Evolutionary conservation across 2,329 filamentous ascomycete species (phyloP).

Genomic region (Neodidymelliopsis sp.): DNA sequence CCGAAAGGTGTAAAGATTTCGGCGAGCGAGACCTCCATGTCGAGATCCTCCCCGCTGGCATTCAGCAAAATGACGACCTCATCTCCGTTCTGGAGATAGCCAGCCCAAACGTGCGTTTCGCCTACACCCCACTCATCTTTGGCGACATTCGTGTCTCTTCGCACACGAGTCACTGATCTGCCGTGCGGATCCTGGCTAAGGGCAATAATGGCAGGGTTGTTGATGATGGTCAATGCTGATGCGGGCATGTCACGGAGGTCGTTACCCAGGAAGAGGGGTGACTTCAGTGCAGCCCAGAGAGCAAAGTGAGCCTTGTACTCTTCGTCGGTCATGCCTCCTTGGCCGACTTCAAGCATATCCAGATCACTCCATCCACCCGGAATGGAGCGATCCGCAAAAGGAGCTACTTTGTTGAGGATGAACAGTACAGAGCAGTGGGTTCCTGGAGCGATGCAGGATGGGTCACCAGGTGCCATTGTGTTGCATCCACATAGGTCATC

Average conservation of each 20-base stretch:
- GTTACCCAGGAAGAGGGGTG: conserved; percentile 55
- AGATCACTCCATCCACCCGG: conserved; percentile 41
- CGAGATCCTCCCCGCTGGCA: conserved; percentile 25
- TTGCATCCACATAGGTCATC: conserved; percentile 39
- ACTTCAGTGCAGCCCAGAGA: conserved; percentile 53
- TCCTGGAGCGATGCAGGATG: conserved; percentile 36
- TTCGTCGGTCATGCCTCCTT: conserved; percentile 39
- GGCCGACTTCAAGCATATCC: conserved; percentile 42
- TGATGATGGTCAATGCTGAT: conserved; percentile 51
- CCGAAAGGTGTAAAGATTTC: conserved; percentile 36
- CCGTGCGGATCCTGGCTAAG: conserved; percentile 37
- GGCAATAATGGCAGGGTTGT: conserved; percentile 44
- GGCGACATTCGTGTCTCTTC: conserved; percentile 26
- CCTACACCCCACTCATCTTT: conserved; percentile 35
- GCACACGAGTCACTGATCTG: conserved; percentile 31
- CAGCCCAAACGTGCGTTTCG: conserved; percentile 36
- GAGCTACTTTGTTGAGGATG: conserved; percentile 40
- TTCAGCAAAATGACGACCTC: conserved; percentile 33
- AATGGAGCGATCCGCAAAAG: conserved; percentile 37
- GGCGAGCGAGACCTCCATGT: conserved; percentile 31
- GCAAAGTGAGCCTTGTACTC: conserved; percentile 52
- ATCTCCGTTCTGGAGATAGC: conserved; percentile 32
- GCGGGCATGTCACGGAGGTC: conserved; percentile 49
- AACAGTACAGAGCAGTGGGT: conserved; percentile 40
- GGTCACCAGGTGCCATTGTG: conserved; percentile 31